A percentile compares a stretch with the other conserved stretches of the same genome.
These are phyloP conservation scores for Cyanidioschyzon merolae DNA, from an alignment of 23 red algal genomes.

Conservation along the genomic window DNA sequence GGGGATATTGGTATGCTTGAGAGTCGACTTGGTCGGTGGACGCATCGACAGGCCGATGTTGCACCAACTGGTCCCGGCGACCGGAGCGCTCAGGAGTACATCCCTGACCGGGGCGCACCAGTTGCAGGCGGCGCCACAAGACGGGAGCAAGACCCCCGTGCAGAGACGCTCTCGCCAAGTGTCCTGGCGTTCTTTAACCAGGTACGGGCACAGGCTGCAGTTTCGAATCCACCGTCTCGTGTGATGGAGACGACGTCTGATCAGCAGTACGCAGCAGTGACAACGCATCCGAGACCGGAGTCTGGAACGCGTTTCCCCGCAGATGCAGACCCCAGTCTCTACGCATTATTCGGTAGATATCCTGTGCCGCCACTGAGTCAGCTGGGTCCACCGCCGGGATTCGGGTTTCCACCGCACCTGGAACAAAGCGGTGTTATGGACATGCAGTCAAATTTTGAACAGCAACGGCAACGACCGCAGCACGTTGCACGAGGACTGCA, in stretches of 20 bases:
- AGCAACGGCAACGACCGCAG: too few species aligned
- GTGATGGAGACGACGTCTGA: neutral
- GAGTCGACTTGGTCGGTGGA: neutral
- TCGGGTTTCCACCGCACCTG: neutral
- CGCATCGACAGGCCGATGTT: neutral
- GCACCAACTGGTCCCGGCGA: neutral
- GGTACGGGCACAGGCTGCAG: neutral
- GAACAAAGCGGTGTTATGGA: too few species aligned
- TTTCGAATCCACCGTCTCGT: neutral
- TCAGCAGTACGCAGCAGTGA: neutral
- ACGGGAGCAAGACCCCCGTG: neutral
- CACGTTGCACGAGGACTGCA: too few species aligned
- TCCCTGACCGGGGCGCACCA: too few species aligned
- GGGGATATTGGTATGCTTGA: neutral
- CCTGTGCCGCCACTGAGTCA: neutral
- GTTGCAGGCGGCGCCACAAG: neutral
- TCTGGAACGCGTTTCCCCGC: neutral
- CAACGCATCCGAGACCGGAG: neutral
- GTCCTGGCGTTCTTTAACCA: constrained; percentile 18
- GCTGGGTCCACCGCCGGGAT: neutral
- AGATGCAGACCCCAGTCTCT: neutral
- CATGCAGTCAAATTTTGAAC: too few species aligned
- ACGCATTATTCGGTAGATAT: neutral
- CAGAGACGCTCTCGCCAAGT: neutral
- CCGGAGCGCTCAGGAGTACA: too few species aligned